Evolutionary conservation across 257 asterid genomes (phyloP).

Genomic region (Apocynum venetum): DNA sequence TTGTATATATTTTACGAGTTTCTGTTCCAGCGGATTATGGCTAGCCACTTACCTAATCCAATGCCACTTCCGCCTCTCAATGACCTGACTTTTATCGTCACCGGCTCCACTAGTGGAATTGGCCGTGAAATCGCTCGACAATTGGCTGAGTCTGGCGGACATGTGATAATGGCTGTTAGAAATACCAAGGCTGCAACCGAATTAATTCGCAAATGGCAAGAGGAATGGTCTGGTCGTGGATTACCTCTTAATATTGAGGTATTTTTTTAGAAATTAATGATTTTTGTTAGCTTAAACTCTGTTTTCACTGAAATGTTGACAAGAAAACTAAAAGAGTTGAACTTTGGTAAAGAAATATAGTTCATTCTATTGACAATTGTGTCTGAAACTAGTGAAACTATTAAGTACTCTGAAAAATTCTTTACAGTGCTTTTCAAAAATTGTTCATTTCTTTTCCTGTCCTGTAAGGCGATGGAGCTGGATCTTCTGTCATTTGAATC

Average conservation of each 20-base stretch:
- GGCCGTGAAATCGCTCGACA: slow-evolving; percentile 95
- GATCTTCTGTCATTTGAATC: slow-evolving; percentile 90
- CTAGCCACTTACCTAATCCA: slow-evolving; percentile 84
- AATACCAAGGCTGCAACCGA: slow-evolving; percentile 69
- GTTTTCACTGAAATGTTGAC: not conserved
- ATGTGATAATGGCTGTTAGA: slow-evolving; percentile 95
- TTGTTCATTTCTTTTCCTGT: not conserved
- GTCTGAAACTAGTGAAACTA: not conserved
- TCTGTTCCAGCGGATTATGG: slow-evolving; percentile 87
- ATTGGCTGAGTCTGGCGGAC: slow-evolving; percentile 93
- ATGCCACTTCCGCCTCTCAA: slow-evolving; percentile 81
- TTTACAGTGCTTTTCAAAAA: not conserved
- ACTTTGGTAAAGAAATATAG: not conserved
- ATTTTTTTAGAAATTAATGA: not conserved
- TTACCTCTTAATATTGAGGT: slow-evolving; percentile 94
- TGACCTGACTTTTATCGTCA: slow-evolving; percentile 74
- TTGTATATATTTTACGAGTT: slow-evolving; percentile 62
- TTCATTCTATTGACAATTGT: not conserved
- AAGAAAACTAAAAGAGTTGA: not conserved
- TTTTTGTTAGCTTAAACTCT: not conserved
- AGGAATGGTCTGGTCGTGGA: slow-evolving; percentile 76
- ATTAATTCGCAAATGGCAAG: slow-evolving; percentile 75
- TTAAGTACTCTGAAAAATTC: not conserved
- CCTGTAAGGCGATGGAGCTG: slow-evolving; percentile 76
- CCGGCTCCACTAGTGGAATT: slow-evolving; percentile 97